phyloP scores from a whole-genome alignment of 2,329 filamentous ascomycete genomes.

The Ceratocystis harringtonii region DNA sequence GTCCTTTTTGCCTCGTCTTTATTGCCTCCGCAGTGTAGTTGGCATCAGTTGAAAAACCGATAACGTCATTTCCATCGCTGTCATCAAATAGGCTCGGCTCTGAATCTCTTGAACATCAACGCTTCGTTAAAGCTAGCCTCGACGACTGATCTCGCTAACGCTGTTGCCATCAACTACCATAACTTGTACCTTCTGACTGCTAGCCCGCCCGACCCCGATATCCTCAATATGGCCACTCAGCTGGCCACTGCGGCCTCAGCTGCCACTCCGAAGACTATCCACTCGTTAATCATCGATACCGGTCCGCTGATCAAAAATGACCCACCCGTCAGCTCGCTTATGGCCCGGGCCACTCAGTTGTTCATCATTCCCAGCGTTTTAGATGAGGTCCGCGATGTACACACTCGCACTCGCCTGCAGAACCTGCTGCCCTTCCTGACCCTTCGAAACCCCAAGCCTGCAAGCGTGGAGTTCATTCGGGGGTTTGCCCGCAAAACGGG shows the following conservation, averaged over 20 bases:
- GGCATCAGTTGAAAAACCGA: background rate
- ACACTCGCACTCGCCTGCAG: constrained; percentile 65
- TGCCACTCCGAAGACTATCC: constrained; percentile 45
- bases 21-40: background rate
- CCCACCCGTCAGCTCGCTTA: constrained; percentile 65
- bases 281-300: constrained; percentile 77
- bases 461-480: constrained; percentile 63
- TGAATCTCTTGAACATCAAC: background rate
- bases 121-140: background rate
- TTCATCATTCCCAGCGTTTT: constrained; percentile 78
- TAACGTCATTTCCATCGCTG: background rate
- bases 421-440: constrained; percentile 79
- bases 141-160: no score
- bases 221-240: background rate
- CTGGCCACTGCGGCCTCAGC: constrained; percentile 16
- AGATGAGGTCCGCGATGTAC: constrained; percentile 73
- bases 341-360: constrained; percentile 60
- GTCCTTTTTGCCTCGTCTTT: background rate
- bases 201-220: background rate
- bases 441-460: constrained; percentile 55
- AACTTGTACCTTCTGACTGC: background rate
- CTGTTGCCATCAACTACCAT: no score
- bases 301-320: constrained; percentile 91
- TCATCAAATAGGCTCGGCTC: background rate
- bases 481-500: constrained; percentile 83